Evolutionary conservation across 2,329 filamentous ascomycete species (phyloP).

Genomic region (Fusarium sp.): DNA sequence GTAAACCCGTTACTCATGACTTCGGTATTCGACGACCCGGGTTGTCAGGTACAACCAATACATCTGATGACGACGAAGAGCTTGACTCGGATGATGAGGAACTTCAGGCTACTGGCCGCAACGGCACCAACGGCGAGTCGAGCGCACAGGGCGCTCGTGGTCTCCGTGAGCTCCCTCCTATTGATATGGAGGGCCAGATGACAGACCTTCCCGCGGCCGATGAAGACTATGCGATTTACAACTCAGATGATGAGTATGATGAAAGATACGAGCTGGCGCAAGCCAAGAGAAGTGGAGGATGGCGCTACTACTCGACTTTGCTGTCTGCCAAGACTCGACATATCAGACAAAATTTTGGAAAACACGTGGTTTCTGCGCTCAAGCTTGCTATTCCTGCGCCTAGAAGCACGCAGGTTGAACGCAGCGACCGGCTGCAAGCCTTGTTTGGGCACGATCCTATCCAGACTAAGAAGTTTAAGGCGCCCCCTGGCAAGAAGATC

Average conservation of each 20-base stretch:
- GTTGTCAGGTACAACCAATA: constrained; percentile 79
- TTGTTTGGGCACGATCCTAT: constrained; percentile 66
- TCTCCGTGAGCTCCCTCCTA: constrained; percentile 53
- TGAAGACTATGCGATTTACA: constrained; percentile 87
- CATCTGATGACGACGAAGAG: constrained; percentile 79
- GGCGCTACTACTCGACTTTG: constrained; percentile 75
- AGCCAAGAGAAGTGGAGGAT: constrained; percentile 78
- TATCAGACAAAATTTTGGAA: constrained; percentile 55
- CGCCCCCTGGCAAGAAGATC: constrained; percentile 87
- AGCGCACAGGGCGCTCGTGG: constrained; percentile 48
- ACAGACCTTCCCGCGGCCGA: constrained; percentile 65
- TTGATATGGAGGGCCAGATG: constrained; percentile 86
- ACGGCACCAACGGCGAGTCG: constrained; percentile 47
- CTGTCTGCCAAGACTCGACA: constrained; percentile 55
- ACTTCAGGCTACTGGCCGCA: constrained; percentile 15
- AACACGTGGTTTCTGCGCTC: constrained; percentile 54
- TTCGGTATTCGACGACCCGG: constrained; percentile 89
- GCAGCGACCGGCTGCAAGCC: constrained; percentile 62
- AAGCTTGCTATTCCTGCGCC: constrained; percentile 65
- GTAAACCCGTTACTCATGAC: constrained; percentile 86
- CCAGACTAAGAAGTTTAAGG: constrained; percentile 70
- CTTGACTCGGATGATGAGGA: constrained; percentile 73
- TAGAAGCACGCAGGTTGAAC: constrained; percentile 63
- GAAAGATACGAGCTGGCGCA: constrained; percentile 80
- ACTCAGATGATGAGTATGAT: constrained; percentile 82